Evolutionary conservation across 345 rosid species (phyloP).

Genomic region (Lepidium africanum): DNA sequence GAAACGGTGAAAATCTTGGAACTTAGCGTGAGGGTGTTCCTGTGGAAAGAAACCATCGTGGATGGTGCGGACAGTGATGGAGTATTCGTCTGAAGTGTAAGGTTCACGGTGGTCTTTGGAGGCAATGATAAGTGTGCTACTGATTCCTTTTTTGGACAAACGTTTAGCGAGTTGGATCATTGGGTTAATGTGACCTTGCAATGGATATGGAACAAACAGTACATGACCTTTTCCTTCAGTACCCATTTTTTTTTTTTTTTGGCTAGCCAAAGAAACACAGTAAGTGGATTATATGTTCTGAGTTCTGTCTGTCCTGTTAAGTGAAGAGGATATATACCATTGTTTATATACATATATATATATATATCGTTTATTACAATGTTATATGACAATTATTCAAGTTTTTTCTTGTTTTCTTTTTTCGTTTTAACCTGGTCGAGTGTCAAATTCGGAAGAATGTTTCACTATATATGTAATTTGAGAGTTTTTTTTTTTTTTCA

Average conservation of each 20-base stretch:
- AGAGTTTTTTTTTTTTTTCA: background rate
- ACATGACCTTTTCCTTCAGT: conserved; percentile 10
- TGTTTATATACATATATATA: background rate
- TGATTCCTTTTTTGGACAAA: conserved; percentile 28
- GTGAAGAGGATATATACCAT: background rate
- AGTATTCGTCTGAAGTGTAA: conserved; percentile 17
- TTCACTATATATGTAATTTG: background rate
- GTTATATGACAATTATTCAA: background rate
- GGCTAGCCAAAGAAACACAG: background rate
- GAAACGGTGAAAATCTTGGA: conserved; percentile 8
- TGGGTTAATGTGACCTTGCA: conserved; percentile 32
- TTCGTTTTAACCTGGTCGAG: background rate
- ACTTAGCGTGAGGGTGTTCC: conserved; percentile 21
- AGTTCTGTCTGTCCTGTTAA: background rate
- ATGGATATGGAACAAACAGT: conserved; percentile 23
- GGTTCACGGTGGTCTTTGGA: conserved; percentile 28
- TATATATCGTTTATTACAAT: background rate
- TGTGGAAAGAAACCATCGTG: conserved; percentile 23
- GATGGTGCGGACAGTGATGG: conserved; percentile 26
- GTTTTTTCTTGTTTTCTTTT: background rate
- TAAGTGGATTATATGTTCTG: background rate
- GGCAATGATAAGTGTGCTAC: conserved; percentile 22
- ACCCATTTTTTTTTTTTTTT: conserved; percentile 9
- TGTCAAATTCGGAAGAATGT: background rate
- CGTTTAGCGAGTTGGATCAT: conserved; percentile 37